Conservation (phyloP, 805 yeast species). For the Yamadazyma takamatsuzukensis region DNA sequence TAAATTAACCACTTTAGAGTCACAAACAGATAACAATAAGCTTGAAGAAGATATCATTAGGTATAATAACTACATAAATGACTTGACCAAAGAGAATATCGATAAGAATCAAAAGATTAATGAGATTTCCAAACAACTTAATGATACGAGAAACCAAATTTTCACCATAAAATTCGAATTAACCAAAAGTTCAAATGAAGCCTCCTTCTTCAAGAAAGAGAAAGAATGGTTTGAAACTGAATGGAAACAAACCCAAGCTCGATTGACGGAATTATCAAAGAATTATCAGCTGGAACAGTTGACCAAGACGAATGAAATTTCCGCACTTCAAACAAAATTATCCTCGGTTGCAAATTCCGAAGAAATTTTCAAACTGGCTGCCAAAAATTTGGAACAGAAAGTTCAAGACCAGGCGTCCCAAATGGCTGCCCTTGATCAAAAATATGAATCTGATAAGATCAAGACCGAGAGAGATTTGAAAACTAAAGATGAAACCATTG, state of each 20-base stretch:
- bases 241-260: slow-evolving; percentile 29
- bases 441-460: slow-evolving; percentile 46
- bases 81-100: slow-evolving; percentile 30
- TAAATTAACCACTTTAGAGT: slow-evolving; percentile 11
- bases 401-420: slow-evolving; percentile 22
- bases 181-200: slow-evolving; percentile 33
- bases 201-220: slow-evolving; percentile 29
- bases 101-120: slow-evolving; percentile 33
- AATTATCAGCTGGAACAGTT: slow-evolving; percentile 36
- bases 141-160: slow-evolving; percentile 33
- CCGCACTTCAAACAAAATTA: slow-evolving; percentile 23
- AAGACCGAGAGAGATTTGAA: slow-evolving; percentile 33
- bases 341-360: slow-evolving; percentile 31
- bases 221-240: slow-evolving; percentile 40
- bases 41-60: slow-evolving; percentile 23
- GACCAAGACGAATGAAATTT: slow-evolving; percentile 23
- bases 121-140: slow-evolving; percentile 32
- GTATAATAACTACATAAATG: slow-evolving; percentile 24
- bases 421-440: slow-evolving; percentile 19
- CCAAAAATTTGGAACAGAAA: slow-evolving; percentile 47
- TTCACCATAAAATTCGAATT: slow-evolving; percentile 33
- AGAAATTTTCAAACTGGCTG: slow-evolving; percentile 35
- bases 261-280: slow-evolving; percentile 36
- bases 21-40: slow-evolving; percentile 8
- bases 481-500: slow-evolving; percentile 57